Base-by-base conservation (phyloP, 2,329 filamentous ascomycete species). In the Albifimbria verrucaria region DNA sequence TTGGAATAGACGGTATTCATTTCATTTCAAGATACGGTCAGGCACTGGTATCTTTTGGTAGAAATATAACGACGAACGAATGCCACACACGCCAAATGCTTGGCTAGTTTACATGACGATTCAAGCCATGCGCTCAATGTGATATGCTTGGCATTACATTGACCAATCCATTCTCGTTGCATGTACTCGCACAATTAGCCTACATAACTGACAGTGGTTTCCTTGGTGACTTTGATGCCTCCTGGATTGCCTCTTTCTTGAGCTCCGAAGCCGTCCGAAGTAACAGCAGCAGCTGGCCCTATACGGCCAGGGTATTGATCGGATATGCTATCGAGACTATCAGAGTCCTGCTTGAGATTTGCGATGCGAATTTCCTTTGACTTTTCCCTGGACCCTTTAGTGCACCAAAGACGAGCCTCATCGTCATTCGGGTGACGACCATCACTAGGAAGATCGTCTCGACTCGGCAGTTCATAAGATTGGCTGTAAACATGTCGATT, bases 151-250 rank as follows among this genome's bases (percentile, higher is more conserved):
- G n/a, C n/a, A n/a, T n/a, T n/a, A n/a, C n/a, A 39, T 15, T 17
- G 32, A 6, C 4, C 4, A 39, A 39, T 39, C 12, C 5, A 17
- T n/a, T 39, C 32, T 39, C 11, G 12, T 12, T 21, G 15, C n/a
- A 11, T 12, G 42, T 4, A 6, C 15, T 23, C 7, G 7, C 22
- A 17, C 42, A 18, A n/a, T 15, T 21, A n/a, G 12, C 42, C 15
- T n/a, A 60, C 59, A 10, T 63, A 63, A 1, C 58, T 57, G 9
- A 65, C 57, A 11, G 57, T 52, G 7, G 59, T 65, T 54, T 65
- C 62, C 28, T 57, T 57, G 3, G 62, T 65, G 15, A 65, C 53
- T 10, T 64, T 55, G 5, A 65, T 65, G 0, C 63, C 63, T 15
- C 50, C 51, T 2, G 56, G 43, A 9, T 54, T 59, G 32, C 60